Evolutionary conservation across 257 asterid genomes (phyloP).

Genomic region (Fraxinus quadrangulata): DNA sequence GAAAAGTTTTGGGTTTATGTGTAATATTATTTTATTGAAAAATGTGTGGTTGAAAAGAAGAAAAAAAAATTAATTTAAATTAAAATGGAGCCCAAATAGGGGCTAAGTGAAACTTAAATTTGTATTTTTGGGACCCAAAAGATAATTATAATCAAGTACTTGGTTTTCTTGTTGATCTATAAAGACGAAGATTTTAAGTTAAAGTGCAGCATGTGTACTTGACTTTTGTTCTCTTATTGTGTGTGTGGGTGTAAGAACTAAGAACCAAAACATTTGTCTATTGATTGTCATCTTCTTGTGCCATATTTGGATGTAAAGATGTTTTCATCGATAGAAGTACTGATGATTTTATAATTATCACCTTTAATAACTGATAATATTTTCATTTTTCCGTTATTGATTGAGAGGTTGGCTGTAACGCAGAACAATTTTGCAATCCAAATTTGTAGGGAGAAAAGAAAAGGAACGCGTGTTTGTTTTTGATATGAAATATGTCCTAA

Average conservation of each 20-base stretch:
- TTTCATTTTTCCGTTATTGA: background rate
- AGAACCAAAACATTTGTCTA: background rate
- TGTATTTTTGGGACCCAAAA: background rate
- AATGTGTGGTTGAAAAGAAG: too few relatives aligned
- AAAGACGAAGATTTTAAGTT: background rate
- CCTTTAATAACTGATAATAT: background rate
- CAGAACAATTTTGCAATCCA: background rate
- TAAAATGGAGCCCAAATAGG: too few relatives aligned
- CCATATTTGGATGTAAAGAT: background rate
- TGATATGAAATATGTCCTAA: background rate
- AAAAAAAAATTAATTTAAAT: too few relatives aligned
- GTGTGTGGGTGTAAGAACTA: background rate
- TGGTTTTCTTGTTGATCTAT: background rate
- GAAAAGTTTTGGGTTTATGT: too few relatives aligned
- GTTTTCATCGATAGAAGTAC: background rate
- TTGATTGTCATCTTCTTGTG: background rate
- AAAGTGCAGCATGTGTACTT: background rate
- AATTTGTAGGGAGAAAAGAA: background rate
- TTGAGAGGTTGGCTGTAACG: background rate
- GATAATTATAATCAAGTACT: background rate
- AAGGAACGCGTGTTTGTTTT: background rate
- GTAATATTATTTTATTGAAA: too few relatives aligned
- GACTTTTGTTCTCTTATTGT: background rate
- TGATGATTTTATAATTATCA: background rate
- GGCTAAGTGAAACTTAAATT: background rate